Base-by-base conservation (phyloP, 2,329 filamentous ascomycete species). In the Hymenoscyphus linearis region DNA sequence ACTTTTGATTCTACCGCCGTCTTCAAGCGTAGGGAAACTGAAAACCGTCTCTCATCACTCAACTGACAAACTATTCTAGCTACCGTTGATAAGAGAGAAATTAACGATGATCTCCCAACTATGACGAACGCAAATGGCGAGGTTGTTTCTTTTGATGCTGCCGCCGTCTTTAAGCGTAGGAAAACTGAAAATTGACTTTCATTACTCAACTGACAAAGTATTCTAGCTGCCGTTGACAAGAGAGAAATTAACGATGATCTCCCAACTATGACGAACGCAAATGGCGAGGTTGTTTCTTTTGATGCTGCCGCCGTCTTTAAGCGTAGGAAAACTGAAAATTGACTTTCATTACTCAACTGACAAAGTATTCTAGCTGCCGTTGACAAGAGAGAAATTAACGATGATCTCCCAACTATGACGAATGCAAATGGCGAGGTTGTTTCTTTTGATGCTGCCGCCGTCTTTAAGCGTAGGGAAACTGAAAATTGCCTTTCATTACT, bases 121-220 rank as follows among this genome's bases (percentile, higher is more conserved):
- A 72, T 72, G 70, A 62, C 55, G 18, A 60, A 69, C 44, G 64
- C 65, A 1, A 58, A 52, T 35, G 70, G 70, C 58, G 61, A 69
- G 2, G 63, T 71, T 14, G 62, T 71, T 31, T 27, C 56, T 12
- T 71, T 72, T 58, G 58, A 69, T 53, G 52, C 66, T 52, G 27
- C 67, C 5, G 35, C 27, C 36, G 68, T 71, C 3, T 65, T 66
- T 60, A 56, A 62, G 52, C 61, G 66, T 68, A 67, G 31, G 31
- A 31, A 31, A 31, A 31, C n/a, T n/a, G 10, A 31, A 4, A 31
- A 31, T 31, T 9, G 10, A 7, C 31, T 31, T 31, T 31, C 31
- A 31, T 31, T 9, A 9, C 31, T 9, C 2, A 31, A 31, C 31
- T 31, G 31, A 31, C 31, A 31, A 31, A 31, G 6, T 31, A 31